These are phyloP conservation scores for Dryadomyces sulphureus DNA, from an alignment of 2,329 filamentous ascomycete species.

Conservation along the genomic window DNA sequence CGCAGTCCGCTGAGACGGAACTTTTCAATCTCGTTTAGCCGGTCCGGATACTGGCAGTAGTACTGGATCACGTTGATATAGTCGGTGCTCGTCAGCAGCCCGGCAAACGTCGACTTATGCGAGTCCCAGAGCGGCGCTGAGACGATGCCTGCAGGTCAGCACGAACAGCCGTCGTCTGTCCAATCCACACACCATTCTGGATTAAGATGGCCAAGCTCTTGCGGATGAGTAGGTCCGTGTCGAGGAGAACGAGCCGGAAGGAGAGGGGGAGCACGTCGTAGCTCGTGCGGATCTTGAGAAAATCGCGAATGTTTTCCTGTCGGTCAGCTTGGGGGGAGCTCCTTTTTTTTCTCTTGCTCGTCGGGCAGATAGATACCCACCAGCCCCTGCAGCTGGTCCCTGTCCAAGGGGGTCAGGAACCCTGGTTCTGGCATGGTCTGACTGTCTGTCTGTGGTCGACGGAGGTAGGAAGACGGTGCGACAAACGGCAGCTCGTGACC, in stretches of 20 bases:
- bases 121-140: conserved; percentile 97
- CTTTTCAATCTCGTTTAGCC: conserved; percentile 78
- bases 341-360: background rate
- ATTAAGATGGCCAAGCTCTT: conserved; percentile 92
- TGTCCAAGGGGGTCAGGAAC: conserved; percentile 47
- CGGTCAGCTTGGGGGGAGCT: background rate
- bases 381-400: conserved; percentile 65
- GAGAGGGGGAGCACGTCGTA: conserved; percentile 96
- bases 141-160: conserved; percentile 58
- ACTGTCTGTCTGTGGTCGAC: conserved; percentile 24
- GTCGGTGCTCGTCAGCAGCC: conserved; percentile 86
- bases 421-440: conserved; percentile 26
- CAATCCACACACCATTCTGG: conserved; percentile 60
- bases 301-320: conserved; percentile 47
- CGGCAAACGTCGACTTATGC: conserved; percentile 80
- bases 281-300: conserved; percentile 88
- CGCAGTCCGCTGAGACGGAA: conserved; percentile 84
- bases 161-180: background rate
- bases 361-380: conserved; percentile 38
- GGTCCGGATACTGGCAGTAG: conserved; percentile 93
- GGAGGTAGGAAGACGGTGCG: conserved; percentile 44
- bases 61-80: conserved; percentile 99
- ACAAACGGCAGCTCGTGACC: conserved; percentile 41
- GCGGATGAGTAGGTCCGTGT: conserved; percentile 88
- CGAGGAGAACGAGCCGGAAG: conserved; percentile 89